Base-by-base conservation (phyloP, 2,329 filamentous ascomycete species). In the Ophiobolus disseminans region DNA sequence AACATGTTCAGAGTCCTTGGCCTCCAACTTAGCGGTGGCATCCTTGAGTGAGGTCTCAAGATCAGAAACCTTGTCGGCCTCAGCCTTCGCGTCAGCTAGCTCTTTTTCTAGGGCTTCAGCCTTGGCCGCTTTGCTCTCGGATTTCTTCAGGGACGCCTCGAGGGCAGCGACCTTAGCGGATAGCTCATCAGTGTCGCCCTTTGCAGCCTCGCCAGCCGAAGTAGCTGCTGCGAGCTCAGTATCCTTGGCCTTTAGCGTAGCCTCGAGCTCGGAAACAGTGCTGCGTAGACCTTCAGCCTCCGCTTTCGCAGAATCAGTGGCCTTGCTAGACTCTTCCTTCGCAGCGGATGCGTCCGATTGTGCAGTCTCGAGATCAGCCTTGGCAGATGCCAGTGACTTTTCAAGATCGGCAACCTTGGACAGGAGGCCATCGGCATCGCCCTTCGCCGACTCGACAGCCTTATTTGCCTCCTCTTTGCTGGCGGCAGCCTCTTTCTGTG, bases 61-160 rank as follows among this genome's bases (percentile, higher is more conserved):
- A 13, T 65, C 62, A 9, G 60, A 49, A 16, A 63, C 57, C 57
- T 69, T 70, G 9, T 47, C 55, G 22, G 61, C 51, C 19, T 66
- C 62, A 36, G 54, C 54, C 45, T 58, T 60, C 3, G 57, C 54
- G 22, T 58, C 50, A 22, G 60, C 57, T 22, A 64, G 45, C 13
- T 63, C 59, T 39, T 59, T 58, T 50, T 61, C 53, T 3, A 53
- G 34, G 2, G 48, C 40, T 32, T 37, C 35, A 13, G 60, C 57
- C 57, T 68, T 69, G 10, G 47, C 52, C 21, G 60, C 50, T 21
- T 65, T 59, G 26, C 51, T 48, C 43, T 55, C 55, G 5, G 55
- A 45, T n/a, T 56, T 45, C 22, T 58, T 53, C 19, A 62, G 45
- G 9, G 60, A 55, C 32, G 54, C 55, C 48, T 59, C 50, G 3